Base-by-base conservation (phyloP, 768 basidiomycete genomes). In the Amanita subjunquillea region DNA sequence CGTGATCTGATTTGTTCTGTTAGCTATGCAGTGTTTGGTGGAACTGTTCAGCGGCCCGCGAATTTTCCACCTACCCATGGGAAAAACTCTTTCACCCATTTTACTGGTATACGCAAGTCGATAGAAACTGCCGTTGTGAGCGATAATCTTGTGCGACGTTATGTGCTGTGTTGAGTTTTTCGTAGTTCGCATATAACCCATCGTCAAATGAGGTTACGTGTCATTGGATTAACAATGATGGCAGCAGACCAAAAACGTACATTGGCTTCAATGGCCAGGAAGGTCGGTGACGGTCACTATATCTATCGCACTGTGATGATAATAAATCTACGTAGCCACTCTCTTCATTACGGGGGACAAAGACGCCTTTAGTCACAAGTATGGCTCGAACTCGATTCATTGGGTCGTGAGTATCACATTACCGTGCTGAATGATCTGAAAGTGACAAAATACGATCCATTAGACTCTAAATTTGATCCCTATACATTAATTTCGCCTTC, bases 51-150 rank as follows among this genome's bases (percentile, higher is more conserved):
- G 17, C 32, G 36, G 12, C 20, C 44, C 12, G 20, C 52, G 30
- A 5, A 36, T 30, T 15, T 32, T 20, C 3, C n/a, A 7, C 44
- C 52, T 22, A 34, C 23, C 1, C 1, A 34, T 30, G 52, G 52
- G 8, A 34, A 45, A 20, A 53, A 53, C 36, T 46, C 52, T 9
- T 53, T 53, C 36, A 37, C 52, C 10, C 29, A 46, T 25, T 13
- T 22, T 29, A 53, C 52, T 15, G 44, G 46, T 15, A 22, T 20
- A 30, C 44, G 6, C 3, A 39, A 6, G 30, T 15, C 27, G 8
- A 38, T 53, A 25, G 52, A 53, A 40, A 47, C 32, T 29, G 44
- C 52, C 8, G 47, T 53, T 36, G 52, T 53, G 22, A 40, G 52
- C 30, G 15, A 34, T 20, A 2, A 27, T 27, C 27, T 50, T 17